Conservation (phyloP, 352 stramenopile genomes). For the Phytophthora sansomeana region DNA sequence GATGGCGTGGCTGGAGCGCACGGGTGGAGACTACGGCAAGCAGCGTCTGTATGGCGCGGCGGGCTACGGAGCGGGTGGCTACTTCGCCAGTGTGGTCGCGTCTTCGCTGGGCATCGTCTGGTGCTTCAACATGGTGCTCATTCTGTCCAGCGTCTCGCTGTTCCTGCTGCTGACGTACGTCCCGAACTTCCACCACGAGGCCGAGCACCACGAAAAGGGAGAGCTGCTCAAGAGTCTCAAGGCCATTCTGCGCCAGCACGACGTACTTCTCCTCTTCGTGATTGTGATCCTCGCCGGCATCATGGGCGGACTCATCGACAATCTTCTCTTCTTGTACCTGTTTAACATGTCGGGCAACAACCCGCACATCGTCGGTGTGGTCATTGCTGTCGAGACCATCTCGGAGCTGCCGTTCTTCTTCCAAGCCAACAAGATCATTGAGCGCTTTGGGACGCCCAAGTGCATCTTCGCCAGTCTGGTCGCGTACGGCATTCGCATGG, state of each 20-base stretch:
- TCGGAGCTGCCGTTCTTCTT: conserved; percentile 61
- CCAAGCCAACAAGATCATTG: conserved; percentile 54
- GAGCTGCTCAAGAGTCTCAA: conserved; percentile 42
- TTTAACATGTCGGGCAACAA: conserved; percentile 50
- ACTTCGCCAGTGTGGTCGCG: conserved; percentile 52
- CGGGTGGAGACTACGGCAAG: conserved; percentile 59
- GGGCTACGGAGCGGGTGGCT: conserved; percentile 51
- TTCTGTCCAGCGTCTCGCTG: conserved; percentile 44
- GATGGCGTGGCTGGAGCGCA: conserved; percentile 46
- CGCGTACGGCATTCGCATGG: conserved; percentile 51
- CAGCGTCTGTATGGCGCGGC: conserved; percentile 56
- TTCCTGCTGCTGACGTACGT: conserved; percentile 48
- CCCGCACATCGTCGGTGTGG: conserved; percentile 46
- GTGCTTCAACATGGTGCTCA: conserved; percentile 61
- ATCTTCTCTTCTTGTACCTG: conserved; percentile 44
- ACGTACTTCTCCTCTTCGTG: conserved; percentile 45
- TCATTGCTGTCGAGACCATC: conserved; percentile 47
- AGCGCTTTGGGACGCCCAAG: conserved; percentile 45
- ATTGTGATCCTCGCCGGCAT: conserved; percentile 47
- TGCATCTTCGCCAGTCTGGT: conserved; percentile 43
- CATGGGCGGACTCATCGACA: conserved; percentile 44
- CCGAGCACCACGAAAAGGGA: conserved; percentile 40
- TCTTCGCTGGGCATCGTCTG: conserved; percentile 47
- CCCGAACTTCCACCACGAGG: conserved; percentile 45
- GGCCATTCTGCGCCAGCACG: conserved; percentile 36